Conservation (phyloP, 1,284 basidiomycete genomes). For the Hymenochaete sp. region DNA sequence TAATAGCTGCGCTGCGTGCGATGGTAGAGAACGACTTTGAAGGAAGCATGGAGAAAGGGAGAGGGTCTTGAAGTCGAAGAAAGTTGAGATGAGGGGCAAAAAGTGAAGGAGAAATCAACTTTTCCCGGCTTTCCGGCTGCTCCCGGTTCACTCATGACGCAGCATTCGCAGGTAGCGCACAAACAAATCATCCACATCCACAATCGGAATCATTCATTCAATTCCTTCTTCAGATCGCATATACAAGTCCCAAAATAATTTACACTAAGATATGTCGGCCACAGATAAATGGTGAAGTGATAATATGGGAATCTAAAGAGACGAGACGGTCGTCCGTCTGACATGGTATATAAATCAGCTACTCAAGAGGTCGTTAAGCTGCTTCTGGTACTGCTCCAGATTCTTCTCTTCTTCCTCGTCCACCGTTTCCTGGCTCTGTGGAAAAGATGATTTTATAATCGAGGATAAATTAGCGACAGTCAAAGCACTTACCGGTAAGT, state of each 20-base stretch:
- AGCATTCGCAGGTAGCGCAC: too few species aligned
- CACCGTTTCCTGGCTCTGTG: slow-evolving; percentile 45
- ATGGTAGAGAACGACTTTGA: slow-evolving; percentile 46
- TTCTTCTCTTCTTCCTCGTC: slow-evolving; percentile 76
- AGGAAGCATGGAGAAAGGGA: slow-evolving; percentile 40
- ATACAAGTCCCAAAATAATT: not conserved
- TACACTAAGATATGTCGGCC: too few species aligned
- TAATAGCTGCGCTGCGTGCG: slow-evolving; percentile 38
- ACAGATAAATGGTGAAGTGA: too few species aligned
- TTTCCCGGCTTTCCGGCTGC: too few species aligned
- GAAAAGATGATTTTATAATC: slow-evolving; percentile 2
- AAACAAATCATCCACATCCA: too few species aligned
- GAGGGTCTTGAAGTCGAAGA: slow-evolving; percentile 1
- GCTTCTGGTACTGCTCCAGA: slow-evolving; percentile 81
- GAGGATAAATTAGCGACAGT: not conserved
- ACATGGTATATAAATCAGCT: too few species aligned
- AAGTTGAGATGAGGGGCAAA: not conserved
- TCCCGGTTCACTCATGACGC: too few species aligned
- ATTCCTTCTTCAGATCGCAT: not conserved
- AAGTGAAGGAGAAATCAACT: too few species aligned
- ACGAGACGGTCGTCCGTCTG: too few species aligned
- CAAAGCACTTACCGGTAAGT: slow-evolving; percentile 63
- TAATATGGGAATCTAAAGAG: too few species aligned
- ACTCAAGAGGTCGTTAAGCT: slow-evolving; percentile 79
- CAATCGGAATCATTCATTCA: not conserved